These are phyloP conservation scores for Fusarium sp. DNA, from an alignment of 2,329 filamentous ascomycete genomes.

Conservation along the genomic window DNA sequence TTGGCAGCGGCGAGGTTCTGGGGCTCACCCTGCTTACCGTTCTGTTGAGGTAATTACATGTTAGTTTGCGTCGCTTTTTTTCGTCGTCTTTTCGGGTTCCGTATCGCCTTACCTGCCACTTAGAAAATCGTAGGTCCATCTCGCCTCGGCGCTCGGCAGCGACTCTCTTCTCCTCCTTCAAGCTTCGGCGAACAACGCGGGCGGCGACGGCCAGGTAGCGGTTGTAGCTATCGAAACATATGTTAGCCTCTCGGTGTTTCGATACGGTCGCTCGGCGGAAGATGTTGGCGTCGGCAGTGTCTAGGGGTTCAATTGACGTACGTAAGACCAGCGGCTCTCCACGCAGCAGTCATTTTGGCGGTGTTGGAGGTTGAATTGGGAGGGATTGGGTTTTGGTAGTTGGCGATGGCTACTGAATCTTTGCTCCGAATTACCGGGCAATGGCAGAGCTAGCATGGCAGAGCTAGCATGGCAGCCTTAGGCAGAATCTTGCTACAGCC, in stretches of 20 bases:
- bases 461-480: slow-evolving; percentile 49
- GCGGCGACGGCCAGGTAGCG: slow-evolving; percentile 97
- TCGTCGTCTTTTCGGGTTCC: neutral
- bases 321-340: slow-evolving; percentile 98
- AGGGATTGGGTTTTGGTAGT: slow-evolving; percentile 47
- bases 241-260: slow-evolving; percentile 52
- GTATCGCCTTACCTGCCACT: slow-evolving; percentile 82
- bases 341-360: slow-evolving; percentile 93
- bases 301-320: slow-evolving; percentile 66
- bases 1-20: slow-evolving; percentile 76
- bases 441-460: slow-evolving; percentile 40
- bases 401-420: slow-evolving; percentile 54
- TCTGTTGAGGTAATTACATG: slow-evolving; percentile 68
- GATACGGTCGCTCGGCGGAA: slow-evolving; percentile 24
- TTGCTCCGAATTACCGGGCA: slow-evolving; percentile 51
- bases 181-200: slow-evolving; percentile 93
- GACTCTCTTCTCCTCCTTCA: slow-evolving; percentile 95
- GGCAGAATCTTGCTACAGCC: slow-evolving; percentile 40
- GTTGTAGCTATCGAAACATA: slow-evolving; percentile 83
- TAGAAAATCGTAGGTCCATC: slow-evolving; percentile 89
- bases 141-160: slow-evolving; percentile 89
- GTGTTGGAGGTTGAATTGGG: slow-evolving; percentile 53
- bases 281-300: slow-evolving; percentile 8
- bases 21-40: slow-evolving; percentile 93
- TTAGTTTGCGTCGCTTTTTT: slow-evolving; percentile 37